Conservation (phyloP, 768 basidiomycete species). For the Tulasnella sp. region DNA sequence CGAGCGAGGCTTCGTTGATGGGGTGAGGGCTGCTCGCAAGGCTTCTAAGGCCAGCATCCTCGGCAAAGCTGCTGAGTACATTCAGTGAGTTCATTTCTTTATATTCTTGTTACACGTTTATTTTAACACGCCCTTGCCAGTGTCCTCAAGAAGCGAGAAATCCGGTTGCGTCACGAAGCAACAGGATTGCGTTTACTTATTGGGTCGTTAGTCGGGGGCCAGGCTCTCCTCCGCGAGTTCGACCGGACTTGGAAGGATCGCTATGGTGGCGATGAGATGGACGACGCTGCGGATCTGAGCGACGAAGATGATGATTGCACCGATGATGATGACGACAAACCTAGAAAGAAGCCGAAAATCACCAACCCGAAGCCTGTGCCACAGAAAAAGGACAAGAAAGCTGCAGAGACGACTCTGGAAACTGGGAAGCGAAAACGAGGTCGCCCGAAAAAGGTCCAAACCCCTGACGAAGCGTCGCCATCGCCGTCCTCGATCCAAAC, state of each 20-base stretch:
- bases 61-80: conserved; percentile 88
- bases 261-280: conserved; percentile 73
- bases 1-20: conserved; percentile 80
- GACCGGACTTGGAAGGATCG: conserved; percentile 66
- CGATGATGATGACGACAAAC: conserved; percentile 42
- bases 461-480: conserved; percentile 38
- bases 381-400: conserved; percentile 46
- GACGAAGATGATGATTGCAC: conserved; percentile 36
- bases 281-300: conserved; percentile 44
- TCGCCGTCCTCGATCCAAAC: conserved; percentile 22
- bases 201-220: conserved; percentile 67
- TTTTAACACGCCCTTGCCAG: conserved; percentile 37
- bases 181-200: conserved; percentile 68
- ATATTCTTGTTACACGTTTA: conserved; percentile 17
- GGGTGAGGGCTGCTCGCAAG: conserved; percentile 87
- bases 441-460: conserved; percentile 67
- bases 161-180: conserved; percentile 66
- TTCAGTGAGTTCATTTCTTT: conserved; percentile 44
- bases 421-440: conserved; percentile 77
- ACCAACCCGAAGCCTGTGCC: conserved; percentile 47
- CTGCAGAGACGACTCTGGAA: conserved; percentile 40
- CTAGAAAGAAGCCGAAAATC: conserved; percentile 60
- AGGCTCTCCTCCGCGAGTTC: conserved; percentile 67
- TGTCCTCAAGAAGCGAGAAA: conserved; percentile 75
- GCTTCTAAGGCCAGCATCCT: conserved; percentile 88